These are phyloP conservation scores for Leptographium galeiforme DNA, from an alignment of 2,329 filamentous ascomycete species.

Conservation along the genomic window DNA sequence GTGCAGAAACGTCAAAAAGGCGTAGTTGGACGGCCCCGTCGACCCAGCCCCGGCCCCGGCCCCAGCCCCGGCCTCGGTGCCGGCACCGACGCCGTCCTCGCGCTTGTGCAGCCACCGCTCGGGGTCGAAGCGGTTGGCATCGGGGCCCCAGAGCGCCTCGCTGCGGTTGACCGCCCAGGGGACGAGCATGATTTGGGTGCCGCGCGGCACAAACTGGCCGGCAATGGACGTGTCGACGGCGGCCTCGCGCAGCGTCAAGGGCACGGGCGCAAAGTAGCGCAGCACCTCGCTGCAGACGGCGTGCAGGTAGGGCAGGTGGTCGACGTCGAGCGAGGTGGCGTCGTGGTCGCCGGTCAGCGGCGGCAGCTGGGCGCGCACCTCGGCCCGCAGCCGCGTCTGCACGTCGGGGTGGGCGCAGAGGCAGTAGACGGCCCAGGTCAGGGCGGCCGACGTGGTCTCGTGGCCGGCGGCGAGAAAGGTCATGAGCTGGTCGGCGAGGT, in stretches of 20 bases:
- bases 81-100: slow-evolving; percentile 21
- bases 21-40: slow-evolving; percentile 58
- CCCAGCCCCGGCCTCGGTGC: slow-evolving; percentile 32
- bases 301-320: slow-evolving; percentile 65
- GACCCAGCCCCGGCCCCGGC: slow-evolving; percentile 20
- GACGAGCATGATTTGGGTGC: slow-evolving; percentile 53
- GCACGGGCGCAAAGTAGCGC: slow-evolving; percentile 59
- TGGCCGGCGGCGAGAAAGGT: slow-evolving; percentile 76
- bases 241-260: slow-evolving; percentile 55
- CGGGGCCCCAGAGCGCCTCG: slow-evolving; percentile 58
- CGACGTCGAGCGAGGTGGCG: slow-evolving; percentile 41
- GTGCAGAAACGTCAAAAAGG: slow-evolving; percentile 71
- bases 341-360: slow-evolving; percentile 20
- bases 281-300: slow-evolving; percentile 69
- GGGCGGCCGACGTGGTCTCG: slow-evolving; percentile 62
- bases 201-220: slow-evolving; percentile 53
- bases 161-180: slow-evolving; percentile 59
- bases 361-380: slow-evolving; percentile 50
- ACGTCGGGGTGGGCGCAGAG: slow-evolving; percentile 52
- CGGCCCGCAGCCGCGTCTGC: slow-evolving; percentile 52
- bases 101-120: slow-evolving; percentile 54
- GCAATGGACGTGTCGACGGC: slow-evolving; percentile 50
- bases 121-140: slow-evolving; percentile 64
- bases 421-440: slow-evolving; percentile 64
- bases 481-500: slow-evolving; percentile 81